Percentiles rank a stretch among this genome's conserved stretches.
Evolutionary conservation across 768 basidiomycete genomes (phyloP).

Genomic region (Solioccasus polychromus): DNA sequence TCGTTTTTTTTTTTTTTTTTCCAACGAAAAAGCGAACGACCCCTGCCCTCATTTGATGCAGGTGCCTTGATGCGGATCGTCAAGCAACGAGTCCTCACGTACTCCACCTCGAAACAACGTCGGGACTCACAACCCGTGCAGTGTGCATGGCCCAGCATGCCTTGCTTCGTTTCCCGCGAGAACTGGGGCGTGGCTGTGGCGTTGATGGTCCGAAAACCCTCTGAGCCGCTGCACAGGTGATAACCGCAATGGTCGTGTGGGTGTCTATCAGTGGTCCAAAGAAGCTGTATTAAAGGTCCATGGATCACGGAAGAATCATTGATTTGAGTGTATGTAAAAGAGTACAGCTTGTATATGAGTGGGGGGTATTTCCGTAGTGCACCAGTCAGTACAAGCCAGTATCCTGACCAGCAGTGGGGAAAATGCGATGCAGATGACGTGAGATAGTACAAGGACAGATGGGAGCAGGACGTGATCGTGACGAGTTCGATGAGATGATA

Average conservation of each 20-base stretch:
- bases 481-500: constrained; percentile 4
- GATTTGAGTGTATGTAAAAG: constrained; percentile 12
- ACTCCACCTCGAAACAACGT: constrained; percentile 7
- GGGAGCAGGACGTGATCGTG: not conserved
- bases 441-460: constrained; percentile 10
- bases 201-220: not conserved
- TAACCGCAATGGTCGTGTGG: not conserved
- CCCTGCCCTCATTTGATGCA: constrained; percentile 4
- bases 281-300: constrained; percentile 6
- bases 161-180: constrained; percentile 13
- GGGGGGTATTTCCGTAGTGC: constrained; percentile 21
- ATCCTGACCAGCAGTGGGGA: constrained; percentile 23
- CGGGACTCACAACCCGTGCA: too few relatives aligned
- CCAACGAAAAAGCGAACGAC: not conserved
- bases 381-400: constrained; percentile 11
- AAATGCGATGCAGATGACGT: constrained; percentile 6
- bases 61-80: constrained; percentile 22
- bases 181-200: constrained; percentile 19
- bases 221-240: constrained; percentile 3
- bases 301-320: too few relatives aligned
- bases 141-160: too few relatives aligned
- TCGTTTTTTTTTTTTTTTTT: too few relatives aligned
- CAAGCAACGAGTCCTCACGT: constrained; percentile 22
- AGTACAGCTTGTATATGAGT: constrained; percentile 22
- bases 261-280: too few relatives aligned